phyloP scores from a whole-genome alignment of 176 grass and related monocot genomes.

The Stipa capillata region DNA sequence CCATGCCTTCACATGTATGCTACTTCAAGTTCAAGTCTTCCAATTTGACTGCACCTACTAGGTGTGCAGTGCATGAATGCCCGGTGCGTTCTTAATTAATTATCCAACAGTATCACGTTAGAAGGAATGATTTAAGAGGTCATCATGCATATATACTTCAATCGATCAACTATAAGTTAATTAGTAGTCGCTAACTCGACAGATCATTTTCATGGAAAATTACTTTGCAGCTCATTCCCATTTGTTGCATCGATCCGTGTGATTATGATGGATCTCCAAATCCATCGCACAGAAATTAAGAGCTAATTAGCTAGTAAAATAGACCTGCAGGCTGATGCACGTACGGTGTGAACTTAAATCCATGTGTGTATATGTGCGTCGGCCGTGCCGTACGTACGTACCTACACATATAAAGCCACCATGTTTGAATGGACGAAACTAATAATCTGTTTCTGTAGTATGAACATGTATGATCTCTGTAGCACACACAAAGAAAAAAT shows the following conservation, averaged over 20 bases:
- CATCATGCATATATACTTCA: not conserved
- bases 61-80: not conserved
- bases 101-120: not conserved
- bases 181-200: not conserved
- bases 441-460: not conserved
- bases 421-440: constrained; percentile 37
- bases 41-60: constrained; percentile 29
- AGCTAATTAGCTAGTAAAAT: not conserved
- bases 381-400: constrained; percentile 28
- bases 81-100: constrained; percentile 10
- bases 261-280: constrained; percentile 35
- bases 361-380: not conserved
- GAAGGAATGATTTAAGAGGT: constrained; percentile 15
- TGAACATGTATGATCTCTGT: constrained; percentile 20
- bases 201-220: constrained; percentile 16
- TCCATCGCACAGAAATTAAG: no score
- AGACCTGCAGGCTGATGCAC: no score
- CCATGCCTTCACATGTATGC: not conserved
- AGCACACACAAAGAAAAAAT: no score
- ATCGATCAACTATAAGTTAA: not conserved
- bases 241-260: constrained; percentile 1
- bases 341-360: constrained; percentile 30
- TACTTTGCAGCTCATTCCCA: constrained; percentile 5
- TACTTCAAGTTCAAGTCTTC: not conserved
- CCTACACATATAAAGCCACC: not conserved